Percentiles rank a stretch among this genome's conserved stretches.
phyloP scores from a whole-genome alignment of 108 stramenopile species.

The Skeletonema menzelii region DNA sequence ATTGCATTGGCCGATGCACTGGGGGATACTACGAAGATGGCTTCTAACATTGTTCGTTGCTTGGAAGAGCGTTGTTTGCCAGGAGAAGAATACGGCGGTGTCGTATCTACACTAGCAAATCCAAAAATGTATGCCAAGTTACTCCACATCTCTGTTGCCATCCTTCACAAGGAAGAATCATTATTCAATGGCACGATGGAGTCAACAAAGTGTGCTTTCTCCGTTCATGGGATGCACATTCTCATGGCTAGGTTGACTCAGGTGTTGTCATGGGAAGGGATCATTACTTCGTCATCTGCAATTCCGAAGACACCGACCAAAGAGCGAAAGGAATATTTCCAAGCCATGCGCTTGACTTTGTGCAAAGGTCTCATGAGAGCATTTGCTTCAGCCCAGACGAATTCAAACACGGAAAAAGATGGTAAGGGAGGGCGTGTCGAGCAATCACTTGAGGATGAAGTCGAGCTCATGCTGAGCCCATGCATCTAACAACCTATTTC shows the following conservation, averaged over 20 bases:
- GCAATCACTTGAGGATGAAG: slow-evolving; percentile 26
- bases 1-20: slow-evolving; percentile 55
- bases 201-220: slow-evolving; percentile 50
- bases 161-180: slow-evolving; percentile 46
- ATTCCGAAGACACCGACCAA: neutral
- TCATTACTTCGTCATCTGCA: slow-evolving; percentile 1
- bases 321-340: slow-evolving; percentile 20
- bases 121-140: slow-evolving; percentile 54
- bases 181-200: slow-evolving; percentile 30
- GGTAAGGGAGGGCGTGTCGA: neutral
- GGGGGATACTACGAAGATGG: slow-evolving; percentile 37
- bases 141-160: slow-evolving; percentile 48
- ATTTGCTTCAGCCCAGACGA: slow-evolving; percentile 41
- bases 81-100: slow-evolving; percentile 48
- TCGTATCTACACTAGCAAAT: slow-evolving; percentile 57
- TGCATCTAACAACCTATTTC: slow-evolving; percentile 10
- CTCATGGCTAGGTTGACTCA: slow-evolving; percentile 65
- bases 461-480: slow-evolving; percentile 29
- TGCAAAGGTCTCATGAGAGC: slow-evolving; percentile 68
- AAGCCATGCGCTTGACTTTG: slow-evolving; percentile 50
- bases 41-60: slow-evolving; percentile 60
- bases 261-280: slow-evolving; percentile 31
- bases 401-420: neutral
- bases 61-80: slow-evolving; percentile 53
- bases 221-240: slow-evolving; percentile 64